Evolutionary conservation across 1,139 yeast species (phyloP).

Genomic region (Kodamaea sp.): DNA sequence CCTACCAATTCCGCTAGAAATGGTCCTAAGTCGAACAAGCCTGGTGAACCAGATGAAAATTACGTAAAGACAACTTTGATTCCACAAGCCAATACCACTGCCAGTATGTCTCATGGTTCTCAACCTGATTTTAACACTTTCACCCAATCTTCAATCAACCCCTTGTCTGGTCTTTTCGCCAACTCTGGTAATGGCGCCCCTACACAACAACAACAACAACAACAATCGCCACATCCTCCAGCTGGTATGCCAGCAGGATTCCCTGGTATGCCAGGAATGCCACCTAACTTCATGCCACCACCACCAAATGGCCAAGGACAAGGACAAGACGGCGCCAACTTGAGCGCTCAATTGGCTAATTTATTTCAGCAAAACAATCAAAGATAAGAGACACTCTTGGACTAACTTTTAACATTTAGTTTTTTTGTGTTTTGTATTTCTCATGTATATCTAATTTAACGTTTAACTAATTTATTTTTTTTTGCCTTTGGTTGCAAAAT

Average conservation of each 20-base stretch:
- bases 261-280: conserved; percentile 14
- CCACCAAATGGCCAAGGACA: conserved; percentile 10
- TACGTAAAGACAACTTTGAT: conserved; percentile 38
- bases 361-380: conserved; percentile 26
- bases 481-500: too few species aligned
- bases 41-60: conserved; percentile 54
- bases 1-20: conserved; percentile 83
- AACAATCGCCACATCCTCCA: conserved; percentile 13
- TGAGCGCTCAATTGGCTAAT: conserved; percentile 37
- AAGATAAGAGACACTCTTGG: conserved; percentile 9
- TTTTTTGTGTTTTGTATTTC: not conserved
- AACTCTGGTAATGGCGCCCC: conserved; percentile 14
- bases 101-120: conserved; percentile 25
- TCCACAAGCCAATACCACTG: conserved; percentile 19
- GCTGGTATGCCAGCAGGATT: conserved; percentile 15
- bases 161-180: conserved; percentile 49
- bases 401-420: not conserved
- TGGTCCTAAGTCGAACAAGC: conserved; percentile 78
- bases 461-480: too few species aligned
- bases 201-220: conserved; percentile 9
- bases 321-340: conserved; percentile 21
- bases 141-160: conserved; percentile 42
- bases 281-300: conserved; percentile 7
- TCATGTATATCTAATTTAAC: too few species aligned
- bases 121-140: conserved; percentile 36